Evolutionary conservation across 805 yeast genomes (phyloP), one percentile per base, ranked within the genome.

Genomic region (Wickerhamomyces bovis): DNA sequence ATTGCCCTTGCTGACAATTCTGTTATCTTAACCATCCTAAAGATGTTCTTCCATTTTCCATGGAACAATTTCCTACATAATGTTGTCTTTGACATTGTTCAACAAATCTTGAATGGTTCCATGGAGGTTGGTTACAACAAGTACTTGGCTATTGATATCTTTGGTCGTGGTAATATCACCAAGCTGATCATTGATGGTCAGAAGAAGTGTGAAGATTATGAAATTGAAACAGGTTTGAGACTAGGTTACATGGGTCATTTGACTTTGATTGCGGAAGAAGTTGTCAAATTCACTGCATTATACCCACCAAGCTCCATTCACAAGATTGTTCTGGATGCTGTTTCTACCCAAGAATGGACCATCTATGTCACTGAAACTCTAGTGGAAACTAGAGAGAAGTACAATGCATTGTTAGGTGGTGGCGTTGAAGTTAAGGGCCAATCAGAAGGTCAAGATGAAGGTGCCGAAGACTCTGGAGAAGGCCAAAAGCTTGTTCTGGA

Each of bases 11-110:
- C 81, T 49, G 97, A 94, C 60, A 81, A 80, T 63, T 75, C 76
- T 31, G 80, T 89, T 48, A 73, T 90, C 28, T 69, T 78, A 19
- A 76, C 79, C 20, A 81, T 90, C n/a, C 67, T 89, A 22, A 67
- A 75, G 23, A 80, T 85, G 75, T 88, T 94, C 60, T 82, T 90
- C 65, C 70, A 76, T 50, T 89, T 83, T 65, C 97, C 98, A 7
- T 94, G 98, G 98, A 94, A 94, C 64, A 94, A 94, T 62, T 94
- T 94, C 61, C 77, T 94, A 72, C 99, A 94, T 66, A 94, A 92
- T 60, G 99, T 94, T 48, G 96, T 94, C 9, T 94, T 92, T 72
- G 99, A 94, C 67, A 80, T 94, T 51, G 84, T 94, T 28, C 99
- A 94, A 65, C 99, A 94, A 64, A 81, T 94, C 18, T 77, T 94